Conservation (phyloP, 495 filamentous ascomycete genomes). For the Evansstolkia leycettana region DNA sequence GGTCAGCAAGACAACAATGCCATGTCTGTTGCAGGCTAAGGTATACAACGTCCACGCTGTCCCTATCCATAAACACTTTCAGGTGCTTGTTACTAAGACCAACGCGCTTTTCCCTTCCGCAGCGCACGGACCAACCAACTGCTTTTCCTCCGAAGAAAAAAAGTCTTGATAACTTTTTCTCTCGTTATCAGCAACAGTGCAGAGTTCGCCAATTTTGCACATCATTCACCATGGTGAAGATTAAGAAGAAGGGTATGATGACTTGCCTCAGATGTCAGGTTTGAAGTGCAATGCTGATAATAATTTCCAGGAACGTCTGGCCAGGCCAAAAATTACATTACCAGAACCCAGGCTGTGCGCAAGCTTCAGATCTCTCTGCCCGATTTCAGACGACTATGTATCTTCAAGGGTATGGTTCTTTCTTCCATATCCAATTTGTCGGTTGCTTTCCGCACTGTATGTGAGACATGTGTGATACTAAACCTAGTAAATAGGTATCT, state of each 20-base stretch:
- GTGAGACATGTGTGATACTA: constrained; percentile 1
- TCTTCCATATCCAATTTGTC: no score
- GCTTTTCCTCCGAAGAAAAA: constrained; percentile 10
- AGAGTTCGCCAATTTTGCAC: constrained; percentile 6
- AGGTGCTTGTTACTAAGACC: neutral
- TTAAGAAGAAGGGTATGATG: constrained; percentile 80
- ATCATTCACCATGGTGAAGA: constrained; percentile 51
- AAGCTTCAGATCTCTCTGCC: constrained; percentile 95
- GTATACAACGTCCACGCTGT: neutral
- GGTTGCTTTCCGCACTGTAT: neutral
- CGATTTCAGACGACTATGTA: constrained; percentile 94
- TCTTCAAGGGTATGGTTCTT: constrained; percentile 67
- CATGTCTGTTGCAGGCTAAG: neutral
- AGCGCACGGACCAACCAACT: constrained; percentile 25
- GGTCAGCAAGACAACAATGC: neutral
- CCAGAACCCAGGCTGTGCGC: constrained; percentile 86
- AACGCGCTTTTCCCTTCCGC: constrained; percentile 16
- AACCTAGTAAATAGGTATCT: constrained; percentile 58
- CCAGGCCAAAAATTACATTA: constrained; percentile 96
- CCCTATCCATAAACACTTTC: neutral
- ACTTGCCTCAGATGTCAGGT: neutral
- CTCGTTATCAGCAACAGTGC: constrained; percentile 15
- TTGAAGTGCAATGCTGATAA: constrained; percentile 10
- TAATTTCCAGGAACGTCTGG: constrained; percentile 58
- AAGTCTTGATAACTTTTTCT: constrained; percentile 12